A percentile compares a stretch with the other conserved stretches of the same genome.
phyloP scores from a whole-genome alignment of 1,284 basidiomycete genomes.

The Puccinia hordei region DNA sequence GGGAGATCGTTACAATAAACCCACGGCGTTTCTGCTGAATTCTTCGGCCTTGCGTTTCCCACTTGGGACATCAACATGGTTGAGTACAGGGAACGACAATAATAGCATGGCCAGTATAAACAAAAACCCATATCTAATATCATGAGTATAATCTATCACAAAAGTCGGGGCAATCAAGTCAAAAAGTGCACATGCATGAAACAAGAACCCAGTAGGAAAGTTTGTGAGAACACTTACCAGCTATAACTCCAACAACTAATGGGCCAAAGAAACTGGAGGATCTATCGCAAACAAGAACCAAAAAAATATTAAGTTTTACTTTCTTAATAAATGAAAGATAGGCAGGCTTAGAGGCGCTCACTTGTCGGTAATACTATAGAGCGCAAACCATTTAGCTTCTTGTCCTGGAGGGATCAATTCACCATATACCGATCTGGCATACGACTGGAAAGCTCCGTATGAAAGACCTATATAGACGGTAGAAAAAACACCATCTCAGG shows the following conservation, averaged over 20 bases:
- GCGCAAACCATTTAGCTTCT: constrained; percentile 74
- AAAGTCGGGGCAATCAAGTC: background rate
- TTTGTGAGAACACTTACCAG: constrained; percentile 75
- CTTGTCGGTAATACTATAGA: constrained; percentile 87
- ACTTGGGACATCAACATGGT: constrained; percentile 18
- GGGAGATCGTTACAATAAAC: background rate
- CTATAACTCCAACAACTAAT: constrained; percentile 75
- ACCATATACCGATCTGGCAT: constrained; percentile 75
- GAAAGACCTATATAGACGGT: constrained; percentile 64
- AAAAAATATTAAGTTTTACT: background rate
- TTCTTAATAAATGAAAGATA: background rate
- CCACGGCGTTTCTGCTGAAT: constrained; percentile 11
- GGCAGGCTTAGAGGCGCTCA: constrained; percentile 57
- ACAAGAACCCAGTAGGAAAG: background rate
- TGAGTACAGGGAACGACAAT: constrained; percentile 73
- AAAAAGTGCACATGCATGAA: too few relatives aligned
- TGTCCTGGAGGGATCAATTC: constrained; percentile 75
- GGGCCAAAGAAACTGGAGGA: constrained; percentile 87
- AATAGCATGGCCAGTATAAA: constrained; percentile 80
- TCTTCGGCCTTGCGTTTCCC: constrained; percentile 40
- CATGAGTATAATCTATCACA: constrained; percentile 32
- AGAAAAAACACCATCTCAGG: constrained; percentile 27
- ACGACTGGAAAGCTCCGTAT: constrained; percentile 77
- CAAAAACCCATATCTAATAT: constrained; percentile 84
- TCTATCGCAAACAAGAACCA: constrained; percentile 60